A percentile compares a stretch with the other conserved stretches of the same genome.
These are phyloP conservation scores for Letharia columbiana DNA, from an alignment of 495 filamentous ascomycete species.

Conservation along the genomic window DNA sequence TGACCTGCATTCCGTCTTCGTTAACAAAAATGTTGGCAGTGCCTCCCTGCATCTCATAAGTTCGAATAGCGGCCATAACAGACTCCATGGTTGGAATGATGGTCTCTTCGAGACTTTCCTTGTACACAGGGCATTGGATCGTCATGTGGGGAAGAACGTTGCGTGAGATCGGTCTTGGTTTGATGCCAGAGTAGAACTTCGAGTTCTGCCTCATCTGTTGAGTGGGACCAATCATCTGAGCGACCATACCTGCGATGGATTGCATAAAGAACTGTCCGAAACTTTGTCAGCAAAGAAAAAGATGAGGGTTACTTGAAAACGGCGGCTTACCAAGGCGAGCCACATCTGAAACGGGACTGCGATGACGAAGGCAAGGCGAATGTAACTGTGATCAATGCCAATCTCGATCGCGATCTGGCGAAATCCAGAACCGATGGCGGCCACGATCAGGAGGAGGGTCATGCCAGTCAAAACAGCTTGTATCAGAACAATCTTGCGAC, in stretches of 20 bases:
- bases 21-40: slow-evolving; percentile 44
- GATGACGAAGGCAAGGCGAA: slow-evolving; percentile 40
- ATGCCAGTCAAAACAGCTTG: slow-evolving; percentile 42
- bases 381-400: slow-evolving; percentile 39
- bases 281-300: background rate
- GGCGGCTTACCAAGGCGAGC: slow-evolving; percentile 43
- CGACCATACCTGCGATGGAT: slow-evolving; percentile 45
- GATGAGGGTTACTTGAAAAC: background rate
- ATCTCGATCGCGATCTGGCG: slow-evolving; percentile 45
- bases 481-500: slow-evolving; percentile 40
- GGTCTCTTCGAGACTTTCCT: slow-evolving; percentile 27
- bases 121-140: slow-evolving; percentile 33
- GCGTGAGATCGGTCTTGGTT: slow-evolving; percentile 39
- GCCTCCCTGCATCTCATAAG: slow-evolving; percentile 45
- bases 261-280: slow-evolving; percentile 52
- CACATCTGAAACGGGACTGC: slow-evolving; percentile 45
- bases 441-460: slow-evolving; percentile 43
- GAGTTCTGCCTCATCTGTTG: slow-evolving; percentile 47
- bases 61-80: slow-evolving; percentile 42
- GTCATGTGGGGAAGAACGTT: slow-evolving; percentile 53
- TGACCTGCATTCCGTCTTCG: slow-evolving; percentile 41
- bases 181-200: slow-evolving; percentile 51
- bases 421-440: slow-evolving; percentile 49
- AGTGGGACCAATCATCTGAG: slow-evolving; percentile 53
- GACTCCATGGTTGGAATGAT: slow-evolving; percentile 28